Evolutionary conservation across 2,329 filamentous ascomycete genomes (phyloP).

Genomic region (Coniochaeta prunicola): DNA sequence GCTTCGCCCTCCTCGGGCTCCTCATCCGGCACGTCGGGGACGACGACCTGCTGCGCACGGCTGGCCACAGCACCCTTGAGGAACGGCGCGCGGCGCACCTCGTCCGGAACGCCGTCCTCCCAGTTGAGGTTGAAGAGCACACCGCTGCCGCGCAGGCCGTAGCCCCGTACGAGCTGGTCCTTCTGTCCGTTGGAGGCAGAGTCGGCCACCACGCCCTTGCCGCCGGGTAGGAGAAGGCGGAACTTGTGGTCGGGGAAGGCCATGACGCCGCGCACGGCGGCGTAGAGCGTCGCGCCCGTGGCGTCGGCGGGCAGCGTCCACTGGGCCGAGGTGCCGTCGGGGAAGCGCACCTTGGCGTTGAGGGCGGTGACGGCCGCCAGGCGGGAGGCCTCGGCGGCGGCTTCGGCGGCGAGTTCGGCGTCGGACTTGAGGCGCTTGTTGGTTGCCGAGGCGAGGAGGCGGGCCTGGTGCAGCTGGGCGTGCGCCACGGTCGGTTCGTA

Average conservation of each 20-base stretch:
- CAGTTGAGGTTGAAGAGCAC: slow-evolving; percentile 73
- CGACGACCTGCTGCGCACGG: slow-evolving; percentile 59
- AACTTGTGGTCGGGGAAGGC: slow-evolving; percentile 59
- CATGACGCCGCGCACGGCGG: slow-evolving; percentile 67
- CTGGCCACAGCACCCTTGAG: slow-evolving; percentile 51
- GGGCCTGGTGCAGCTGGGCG: slow-evolving; percentile 66
- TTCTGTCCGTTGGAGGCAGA: slow-evolving; percentile 37
- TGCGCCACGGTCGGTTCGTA: slow-evolving; percentile 71
- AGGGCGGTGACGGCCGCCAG: slow-evolving; percentile 61
- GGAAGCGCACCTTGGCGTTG: slow-evolving; percentile 75
- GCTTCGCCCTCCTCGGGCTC: slow-evolving; percentile 28
- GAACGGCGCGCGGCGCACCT: slow-evolving; percentile 48
- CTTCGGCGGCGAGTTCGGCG: slow-evolving; percentile 67
- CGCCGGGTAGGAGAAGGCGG: slow-evolving; percentile 55
- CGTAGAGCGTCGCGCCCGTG: slow-evolving; percentile 65
- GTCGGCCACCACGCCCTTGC: slow-evolving; percentile 39
- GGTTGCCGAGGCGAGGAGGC: slow-evolving; percentile 52
- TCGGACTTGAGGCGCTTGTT: slow-evolving; percentile 80
- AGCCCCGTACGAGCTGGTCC: slow-evolving; percentile 60
- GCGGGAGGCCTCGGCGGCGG: slow-evolving; percentile 56
- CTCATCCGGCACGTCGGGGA: slow-evolving; percentile 46
- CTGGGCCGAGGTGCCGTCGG: slow-evolving; percentile 73
- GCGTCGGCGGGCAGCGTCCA: slow-evolving; percentile 62
- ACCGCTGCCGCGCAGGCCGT: slow-evolving; percentile 62
- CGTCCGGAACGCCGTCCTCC: slow-evolving; percentile 54